Conservation (phyloP, 2,329 filamentous ascomycete species). For the Xylaria digitata region DNA sequence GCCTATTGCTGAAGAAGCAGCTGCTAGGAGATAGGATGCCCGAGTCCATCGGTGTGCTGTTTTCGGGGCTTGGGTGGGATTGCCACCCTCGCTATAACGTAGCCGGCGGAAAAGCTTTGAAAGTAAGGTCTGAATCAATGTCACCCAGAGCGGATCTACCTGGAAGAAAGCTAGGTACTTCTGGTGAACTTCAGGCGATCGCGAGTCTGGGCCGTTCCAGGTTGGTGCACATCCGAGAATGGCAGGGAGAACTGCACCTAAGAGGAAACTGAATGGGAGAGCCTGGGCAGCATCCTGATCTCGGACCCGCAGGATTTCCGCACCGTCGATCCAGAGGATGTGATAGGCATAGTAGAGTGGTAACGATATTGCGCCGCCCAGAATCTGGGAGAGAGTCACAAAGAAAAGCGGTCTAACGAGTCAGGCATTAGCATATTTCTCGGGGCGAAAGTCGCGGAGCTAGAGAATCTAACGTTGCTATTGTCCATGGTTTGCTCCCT, state of each 20-base stretch:
- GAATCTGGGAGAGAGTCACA: constrained; percentile 43
- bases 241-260: constrained; percentile 43
- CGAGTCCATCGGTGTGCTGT: constrained; percentile 40
- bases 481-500: constrained; percentile 40
- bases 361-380: constrained; percentile 44
- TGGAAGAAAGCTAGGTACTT: constrained; percentile 43
- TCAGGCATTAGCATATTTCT: constrained; percentile 27
- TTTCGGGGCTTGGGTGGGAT: constrained; percentile 9
- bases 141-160: constrained; percentile 43
- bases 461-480: constrained; percentile 37
- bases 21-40: constrained; percentile 41
- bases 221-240: constrained; percentile 42
- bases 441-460: neutral
- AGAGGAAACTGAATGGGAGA: constrained; percentile 42
- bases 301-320: constrained; percentile 32
- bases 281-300: constrained; percentile 37
- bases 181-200: constrained; percentile 41
- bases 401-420: constrained; percentile 43
- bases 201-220: constrained; percentile 41
- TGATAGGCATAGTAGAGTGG: constrained; percentile 46
- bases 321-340: constrained; percentile 39
- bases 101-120: constrained; percentile 24
- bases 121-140: constrained; percentile 32
- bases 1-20: constrained; percentile 37
- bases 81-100: neutral